Evolutionary conservation across 345 rosid genomes (phyloP).

Genomic region (Bruguiera parviflora): DNA sequence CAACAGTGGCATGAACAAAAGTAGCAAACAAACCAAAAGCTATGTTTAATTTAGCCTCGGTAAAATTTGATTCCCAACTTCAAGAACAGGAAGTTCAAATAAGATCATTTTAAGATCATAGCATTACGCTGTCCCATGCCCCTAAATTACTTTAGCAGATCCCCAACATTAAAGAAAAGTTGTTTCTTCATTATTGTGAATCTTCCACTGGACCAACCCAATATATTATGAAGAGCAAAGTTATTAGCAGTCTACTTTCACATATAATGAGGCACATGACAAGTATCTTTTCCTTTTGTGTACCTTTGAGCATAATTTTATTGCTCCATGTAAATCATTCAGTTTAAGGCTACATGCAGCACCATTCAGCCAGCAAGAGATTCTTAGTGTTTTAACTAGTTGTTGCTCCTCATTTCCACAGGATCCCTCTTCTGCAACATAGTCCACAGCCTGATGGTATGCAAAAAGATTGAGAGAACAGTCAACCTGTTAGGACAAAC

Average conservation of each 20-base stretch:
- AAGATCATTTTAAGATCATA: too few relatives aligned
- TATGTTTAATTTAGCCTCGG: too few relatives aligned
- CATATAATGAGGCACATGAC: not conserved
- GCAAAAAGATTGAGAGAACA: slow-evolving; percentile 1
- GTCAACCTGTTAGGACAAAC: slow-evolving; percentile 1
- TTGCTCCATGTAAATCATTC: slow-evolving; percentile 42
- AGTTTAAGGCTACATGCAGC: slow-evolving; percentile 63
- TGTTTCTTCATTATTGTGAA: too few relatives aligned
- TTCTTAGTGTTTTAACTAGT: slow-evolving; percentile 39
- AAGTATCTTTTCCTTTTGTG: not conserved
- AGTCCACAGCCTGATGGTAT: slow-evolving; percentile 43
- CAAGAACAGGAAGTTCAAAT: too few relatives aligned
- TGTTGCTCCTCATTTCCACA: slow-evolving; percentile 45
- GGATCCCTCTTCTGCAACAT: slow-evolving; percentile 39
- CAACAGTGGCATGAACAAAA: not conserved
- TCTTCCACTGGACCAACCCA: not conserved
- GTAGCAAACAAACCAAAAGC: not conserved
- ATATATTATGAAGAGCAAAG: not conserved
- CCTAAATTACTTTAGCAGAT: not conserved
- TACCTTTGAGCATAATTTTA: slow-evolving; percentile 52
- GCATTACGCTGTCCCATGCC: not conserved
- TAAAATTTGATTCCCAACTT: too few relatives aligned
- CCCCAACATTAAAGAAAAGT: not conserved
- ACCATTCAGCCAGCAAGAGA: slow-evolving; percentile 56
- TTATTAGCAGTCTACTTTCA: not conserved